A percentile compares a stretch with the other conserved stretches of the same genome.
These are phyloP conservation scores for Bertia moriformis DNA, from an alignment of 2,329 filamentous ascomycete genomes.

Conservation along the genomic window DNA sequence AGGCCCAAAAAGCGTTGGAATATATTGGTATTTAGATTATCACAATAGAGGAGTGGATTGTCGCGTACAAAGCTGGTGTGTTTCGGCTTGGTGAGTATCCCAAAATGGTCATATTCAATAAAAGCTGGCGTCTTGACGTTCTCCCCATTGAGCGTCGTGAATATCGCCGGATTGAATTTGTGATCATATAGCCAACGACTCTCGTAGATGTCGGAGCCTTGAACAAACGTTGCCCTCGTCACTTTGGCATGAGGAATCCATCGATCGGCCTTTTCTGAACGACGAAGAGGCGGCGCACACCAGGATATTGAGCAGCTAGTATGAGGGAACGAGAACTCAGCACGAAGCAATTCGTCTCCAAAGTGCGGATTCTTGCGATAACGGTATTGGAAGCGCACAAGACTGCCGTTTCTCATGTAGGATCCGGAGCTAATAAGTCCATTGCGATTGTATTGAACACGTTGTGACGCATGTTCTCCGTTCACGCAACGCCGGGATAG, in stretches of 20 bases:
- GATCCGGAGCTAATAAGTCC: constrained; percentile 36
- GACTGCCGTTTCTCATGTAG: constrained; percentile 32
- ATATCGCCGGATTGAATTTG: constrained; percentile 29
- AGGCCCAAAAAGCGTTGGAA: constrained; percentile 16
- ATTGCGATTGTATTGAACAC: constrained; percentile 33
- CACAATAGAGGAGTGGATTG: constrained; percentile 33
- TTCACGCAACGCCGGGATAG: constrained; percentile 27
- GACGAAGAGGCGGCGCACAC: constrained; percentile 32
- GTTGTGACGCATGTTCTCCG: constrained; percentile 26
- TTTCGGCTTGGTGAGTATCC: constrained; percentile 24
- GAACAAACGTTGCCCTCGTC: constrained; percentile 35
- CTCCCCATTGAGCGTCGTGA: constrained; percentile 31
- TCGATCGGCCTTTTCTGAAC: constrained; percentile 31
- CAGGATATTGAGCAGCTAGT: constrained; percentile 37
- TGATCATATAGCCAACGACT: constrained; percentile 31
- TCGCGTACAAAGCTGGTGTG: constrained; percentile 28
- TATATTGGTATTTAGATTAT: constrained; percentile 11
- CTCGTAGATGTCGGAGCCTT: constrained; percentile 34
- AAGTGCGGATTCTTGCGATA: constrained; percentile 37
- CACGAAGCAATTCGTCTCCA: constrained; percentile 37
- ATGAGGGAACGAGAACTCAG: constrained; percentile 35
- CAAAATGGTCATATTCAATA: constrained; percentile 30
- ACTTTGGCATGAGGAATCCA: constrained; percentile 40
- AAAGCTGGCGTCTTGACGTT: constrained; percentile 35
- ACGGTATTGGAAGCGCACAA: constrained; percentile 35